Evolutionary conservation across 2,329 filamentous ascomycete genomes (phyloP), one percentile per base, ranked within the genome.

Genomic region (Simplicillium aogashimaense): DNA sequence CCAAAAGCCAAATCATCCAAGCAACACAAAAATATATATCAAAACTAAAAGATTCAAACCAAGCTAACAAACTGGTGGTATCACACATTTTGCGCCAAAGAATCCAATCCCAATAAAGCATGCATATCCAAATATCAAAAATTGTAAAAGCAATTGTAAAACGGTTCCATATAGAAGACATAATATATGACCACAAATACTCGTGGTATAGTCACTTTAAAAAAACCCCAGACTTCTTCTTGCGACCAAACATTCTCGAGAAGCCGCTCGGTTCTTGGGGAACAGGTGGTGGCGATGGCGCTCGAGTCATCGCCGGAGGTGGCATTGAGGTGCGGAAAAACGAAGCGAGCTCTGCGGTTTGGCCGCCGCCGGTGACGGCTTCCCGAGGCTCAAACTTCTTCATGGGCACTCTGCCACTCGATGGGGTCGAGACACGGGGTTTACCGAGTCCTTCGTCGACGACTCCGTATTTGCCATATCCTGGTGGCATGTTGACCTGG

Each of bases 311-410:
- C 17, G 59, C 51, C 12, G 69, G 66, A 2, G 81, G 78, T 3
- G 83, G 83, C 29, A 70, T 79, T 12, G 81, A 83, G 50, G 78
- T 77, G 39, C 72, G 75, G 28, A 92, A 62, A 56, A 90, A 90
- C 38, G 78, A 76, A 1, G 85, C 83, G 35, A 90, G 60, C 38
- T 87, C 83, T 14, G 74, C 72, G 2, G 81, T 87, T 35, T 63
- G 59, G n/a, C 61, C 83, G 34, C 57, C 58, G n/a, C 59, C 60
- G 7, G 56, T 58, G 29, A 64, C 59, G 3, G 73, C 61, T 4
- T 78, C 74, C 35, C 74, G 67, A 3, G 75, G 69, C 53, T 77
- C 72, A 50, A 72, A 80, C 50, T 60, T 72, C 60, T 73, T 80
- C 69, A 72, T 74, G 1, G 68, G 64, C 10, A 70, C 65, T 18